Percentiles rank a stretch among this genome's conserved stretches.
phyloP scores from a whole-genome alignment of 2,329 filamentous ascomycete species.

The Chaetomiaceae sp. region DNA sequence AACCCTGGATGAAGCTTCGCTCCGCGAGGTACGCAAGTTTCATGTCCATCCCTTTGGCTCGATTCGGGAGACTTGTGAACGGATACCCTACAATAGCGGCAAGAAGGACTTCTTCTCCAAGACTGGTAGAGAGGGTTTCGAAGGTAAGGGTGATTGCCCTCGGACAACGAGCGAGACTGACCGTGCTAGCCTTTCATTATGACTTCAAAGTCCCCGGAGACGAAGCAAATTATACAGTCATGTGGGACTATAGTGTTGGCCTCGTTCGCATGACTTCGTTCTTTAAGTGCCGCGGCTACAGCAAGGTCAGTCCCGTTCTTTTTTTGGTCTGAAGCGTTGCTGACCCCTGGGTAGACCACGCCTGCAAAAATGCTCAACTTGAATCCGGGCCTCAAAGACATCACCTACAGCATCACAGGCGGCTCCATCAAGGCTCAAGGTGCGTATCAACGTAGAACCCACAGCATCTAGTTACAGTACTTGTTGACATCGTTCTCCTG shows the following conservation, averaged over 20 bases:
- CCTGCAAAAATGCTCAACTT: slow-evolving; percentile 76
- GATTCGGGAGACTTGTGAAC: slow-evolving; percentile 60
- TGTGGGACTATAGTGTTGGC: slow-evolving; percentile 97
- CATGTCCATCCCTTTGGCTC: slow-evolving; percentile 61
- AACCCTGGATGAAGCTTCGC: slow-evolving; percentile 53
- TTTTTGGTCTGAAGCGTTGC: background rate
- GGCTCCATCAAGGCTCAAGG: slow-evolving; percentile 88
- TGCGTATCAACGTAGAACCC: slow-evolving; percentile 35
- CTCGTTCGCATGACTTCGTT: slow-evolving; percentile 91
- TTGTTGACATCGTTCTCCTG: slow-evolving; percentile 4
- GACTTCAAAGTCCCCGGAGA: slow-evolving; percentile 68
- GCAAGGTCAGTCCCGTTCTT: slow-evolving; percentile 63
- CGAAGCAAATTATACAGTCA: slow-evolving; percentile 66
- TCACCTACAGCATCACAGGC: slow-evolving; percentile 91
- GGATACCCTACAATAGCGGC: slow-evolving; percentile 91
- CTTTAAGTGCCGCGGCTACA: slow-evolving; percentile 84
- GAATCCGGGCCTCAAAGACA: slow-evolving; percentile 80
- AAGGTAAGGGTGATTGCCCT: slow-evolving; percentile 55
- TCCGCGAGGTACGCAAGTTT: slow-evolving; percentile 57
- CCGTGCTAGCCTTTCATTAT: slow-evolving; percentile 70
- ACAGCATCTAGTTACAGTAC: background rate
- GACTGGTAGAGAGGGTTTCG: slow-evolving; percentile 82
- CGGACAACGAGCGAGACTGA: background rate
- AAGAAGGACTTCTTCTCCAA: slow-evolving; percentile 86
- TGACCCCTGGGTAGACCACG: slow-evolving; percentile 64